phyloP scores from a whole-genome alignment of 345 rosid species.

The Eutrema heterophyllum region DNA sequence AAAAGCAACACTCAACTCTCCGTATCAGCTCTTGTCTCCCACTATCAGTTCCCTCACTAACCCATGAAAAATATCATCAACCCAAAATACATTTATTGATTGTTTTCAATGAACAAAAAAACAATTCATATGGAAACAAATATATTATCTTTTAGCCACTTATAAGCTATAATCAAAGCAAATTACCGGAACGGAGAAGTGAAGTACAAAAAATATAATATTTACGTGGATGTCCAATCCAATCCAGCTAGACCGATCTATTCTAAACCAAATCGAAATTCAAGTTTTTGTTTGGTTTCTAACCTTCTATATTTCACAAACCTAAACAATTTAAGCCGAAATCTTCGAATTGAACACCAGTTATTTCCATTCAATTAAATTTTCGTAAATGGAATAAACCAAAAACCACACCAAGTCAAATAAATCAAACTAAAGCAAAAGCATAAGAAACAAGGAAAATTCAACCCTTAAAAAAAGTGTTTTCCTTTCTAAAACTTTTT shows the following conservation, averaged over 20 bases:
- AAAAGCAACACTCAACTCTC: conserved; percentile 22
- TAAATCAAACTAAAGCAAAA: background rate
- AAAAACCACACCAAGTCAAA: background rate
- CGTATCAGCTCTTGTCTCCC: conserved; percentile 26
- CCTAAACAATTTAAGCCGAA: background rate
- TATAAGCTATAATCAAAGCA: background rate
- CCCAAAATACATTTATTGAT: background rate
- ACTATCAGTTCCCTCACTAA: background rate
- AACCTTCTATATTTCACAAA: background rate
- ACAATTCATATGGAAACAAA: background rate
- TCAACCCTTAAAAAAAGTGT: background rate
- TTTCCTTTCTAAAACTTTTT: background rate
- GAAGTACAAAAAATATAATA: background rate
- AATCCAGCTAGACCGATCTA: background rate
- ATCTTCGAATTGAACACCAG: too few relatives aligned
- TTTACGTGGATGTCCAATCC: background rate
- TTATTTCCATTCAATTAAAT: too few relatives aligned
- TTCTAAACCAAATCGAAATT: background rate
- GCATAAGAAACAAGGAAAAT: background rate
- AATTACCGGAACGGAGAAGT: background rate
- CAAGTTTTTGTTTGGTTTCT: background rate
- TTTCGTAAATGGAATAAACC: background rate
- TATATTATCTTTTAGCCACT: background rate
- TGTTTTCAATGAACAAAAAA: background rate
- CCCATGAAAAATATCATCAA: background rate